phyloP scores from a whole-genome alignment of 1,284 basidiomycete genomes.

The Cryptococcus sp. region DNA sequence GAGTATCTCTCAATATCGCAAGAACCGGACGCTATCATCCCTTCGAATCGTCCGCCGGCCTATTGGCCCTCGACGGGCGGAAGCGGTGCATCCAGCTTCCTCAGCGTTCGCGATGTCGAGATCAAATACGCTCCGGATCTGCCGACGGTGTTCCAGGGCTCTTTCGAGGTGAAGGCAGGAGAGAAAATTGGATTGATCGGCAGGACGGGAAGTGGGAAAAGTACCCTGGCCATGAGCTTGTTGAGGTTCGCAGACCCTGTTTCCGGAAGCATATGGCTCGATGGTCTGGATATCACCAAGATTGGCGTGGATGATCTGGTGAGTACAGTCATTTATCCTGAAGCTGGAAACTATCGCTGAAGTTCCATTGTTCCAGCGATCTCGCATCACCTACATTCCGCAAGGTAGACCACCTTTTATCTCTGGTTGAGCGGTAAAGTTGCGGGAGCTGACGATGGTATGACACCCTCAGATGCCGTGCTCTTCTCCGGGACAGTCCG shows the following conservation, averaged over 20 bases:
- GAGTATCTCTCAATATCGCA: constrained; percentile 87
- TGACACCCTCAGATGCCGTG: constrained; percentile 60
- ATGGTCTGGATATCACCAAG: constrained; percentile 83
- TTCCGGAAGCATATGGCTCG: constrained; percentile 74
- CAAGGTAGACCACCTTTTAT: constrained; percentile 43
- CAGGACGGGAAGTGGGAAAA: constrained; percentile 52
- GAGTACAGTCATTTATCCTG: constrained; percentile 4
- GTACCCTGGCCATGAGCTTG: constrained; percentile 78
- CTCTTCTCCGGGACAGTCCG: constrained; percentile 84
- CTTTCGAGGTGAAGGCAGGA: constrained; percentile 68
- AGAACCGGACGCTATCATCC: constrained; percentile 73
- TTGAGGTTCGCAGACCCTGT: constrained; percentile 85
- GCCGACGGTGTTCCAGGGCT: constrained; percentile 75
- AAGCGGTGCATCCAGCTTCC: constrained; percentile 46
- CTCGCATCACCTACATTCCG: constrained; percentile 54
- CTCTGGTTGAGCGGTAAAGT: too few relatives aligned
- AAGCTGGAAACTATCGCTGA: background rate
- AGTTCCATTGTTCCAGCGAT: constrained; percentile 39
- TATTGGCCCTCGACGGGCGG: constrained; percentile 72
- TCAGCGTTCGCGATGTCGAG: constrained; percentile 69
- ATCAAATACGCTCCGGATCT: constrained; percentile 83
- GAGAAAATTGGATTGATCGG: constrained; percentile 70
- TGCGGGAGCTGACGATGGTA: background rate
- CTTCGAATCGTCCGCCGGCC: constrained; percentile 68
- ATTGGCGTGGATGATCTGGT: constrained; percentile 83